phyloP scores from a whole-genome alignment of 73 alveolate species.

The Urostyla sp. region DNA sequence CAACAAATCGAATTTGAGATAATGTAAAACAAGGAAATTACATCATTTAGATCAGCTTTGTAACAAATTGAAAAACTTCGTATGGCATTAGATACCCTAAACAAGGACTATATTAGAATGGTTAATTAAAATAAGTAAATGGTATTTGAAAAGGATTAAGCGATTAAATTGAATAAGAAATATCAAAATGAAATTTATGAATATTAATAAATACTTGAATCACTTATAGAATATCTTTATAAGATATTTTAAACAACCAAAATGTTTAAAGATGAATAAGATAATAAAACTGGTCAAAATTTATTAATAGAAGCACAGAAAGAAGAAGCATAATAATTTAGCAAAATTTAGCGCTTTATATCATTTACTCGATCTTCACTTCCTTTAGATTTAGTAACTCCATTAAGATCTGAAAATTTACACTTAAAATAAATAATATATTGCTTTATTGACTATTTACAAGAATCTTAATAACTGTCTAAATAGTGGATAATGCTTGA shows the following conservation, averaged over 20 bases:
- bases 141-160: neutral
- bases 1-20: constrained; percentile 26
- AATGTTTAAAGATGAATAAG: constrained; percentile 13
- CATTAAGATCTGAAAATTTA: neutral
- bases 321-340: neutral
- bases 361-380: constrained; percentile 1
- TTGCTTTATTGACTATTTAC: constrained; percentile 6
- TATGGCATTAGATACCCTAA: neutral
- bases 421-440: neutral
- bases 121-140: constrained; percentile 18
- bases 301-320: neutral
- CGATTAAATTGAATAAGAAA: neutral
- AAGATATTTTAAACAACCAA: neutral
- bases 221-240: neutral
- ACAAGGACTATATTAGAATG: constrained; percentile 43
- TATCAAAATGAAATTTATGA: neutral
- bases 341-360: neutral
- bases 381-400: constrained; percentile 26
- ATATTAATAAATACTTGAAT: neutral
- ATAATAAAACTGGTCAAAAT: neutral
- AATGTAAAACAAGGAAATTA: neutral
- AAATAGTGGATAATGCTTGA: constrained; percentile 18
- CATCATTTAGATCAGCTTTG: constrained; percentile 28
- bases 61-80: neutral
- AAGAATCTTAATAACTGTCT: neutral